Conservation (phyloP, 768 basidiomycete genomes). For the Nidularia pulvinata region DNA sequence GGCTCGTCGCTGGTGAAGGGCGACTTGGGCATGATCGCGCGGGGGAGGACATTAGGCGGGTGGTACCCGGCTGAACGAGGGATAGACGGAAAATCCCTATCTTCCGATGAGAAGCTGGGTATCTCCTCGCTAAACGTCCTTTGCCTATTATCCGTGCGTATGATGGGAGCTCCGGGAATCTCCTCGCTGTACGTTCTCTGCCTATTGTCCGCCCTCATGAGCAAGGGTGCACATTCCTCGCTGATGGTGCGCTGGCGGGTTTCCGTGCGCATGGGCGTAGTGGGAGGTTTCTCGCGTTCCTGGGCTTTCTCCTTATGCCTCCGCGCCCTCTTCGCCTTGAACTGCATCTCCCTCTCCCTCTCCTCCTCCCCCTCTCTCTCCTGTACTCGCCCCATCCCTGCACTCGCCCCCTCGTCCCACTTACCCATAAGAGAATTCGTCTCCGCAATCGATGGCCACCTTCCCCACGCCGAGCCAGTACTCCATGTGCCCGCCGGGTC, state of each 20-base stretch:
- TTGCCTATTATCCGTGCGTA: not conserved
- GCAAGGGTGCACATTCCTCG: too few relatives aligned
- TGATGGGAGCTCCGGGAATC: not conserved
- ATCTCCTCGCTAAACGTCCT: not conserved
- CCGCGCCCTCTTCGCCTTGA: slow-evolving; percentile 1
- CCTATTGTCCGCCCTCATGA: too few relatives aligned
- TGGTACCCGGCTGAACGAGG: slow-evolving; percentile 8
- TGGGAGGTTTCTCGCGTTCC: too few relatives aligned
- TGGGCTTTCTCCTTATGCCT: slow-evolving; percentile 7
- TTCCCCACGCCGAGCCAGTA: slow-evolving; percentile 33
- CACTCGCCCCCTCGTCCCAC: slow-evolving; percentile 20
- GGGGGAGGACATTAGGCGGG: too few relatives aligned
- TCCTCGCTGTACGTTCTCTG: slow-evolving; percentile 7
- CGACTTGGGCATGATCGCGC: too few relatives aligned
- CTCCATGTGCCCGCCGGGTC: slow-evolving; percentile 43
- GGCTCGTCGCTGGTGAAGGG: not conserved
- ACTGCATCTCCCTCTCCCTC: not conserved
- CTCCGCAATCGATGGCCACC: slow-evolving; percentile 36
- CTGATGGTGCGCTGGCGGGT: not conserved
- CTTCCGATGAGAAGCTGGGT: not conserved
- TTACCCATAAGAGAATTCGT: too few relatives aligned
- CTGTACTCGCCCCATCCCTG: not conserved
- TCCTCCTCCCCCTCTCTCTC: too few relatives aligned
- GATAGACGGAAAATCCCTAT: not conserved
- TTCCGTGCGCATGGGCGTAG: not conserved